Evolutionary conservation across 2,329 filamentous ascomycete genomes (phyloP), one percentile per base, ranked within the genome.

Genomic region (Verticillium nonalfalfae): DNA sequence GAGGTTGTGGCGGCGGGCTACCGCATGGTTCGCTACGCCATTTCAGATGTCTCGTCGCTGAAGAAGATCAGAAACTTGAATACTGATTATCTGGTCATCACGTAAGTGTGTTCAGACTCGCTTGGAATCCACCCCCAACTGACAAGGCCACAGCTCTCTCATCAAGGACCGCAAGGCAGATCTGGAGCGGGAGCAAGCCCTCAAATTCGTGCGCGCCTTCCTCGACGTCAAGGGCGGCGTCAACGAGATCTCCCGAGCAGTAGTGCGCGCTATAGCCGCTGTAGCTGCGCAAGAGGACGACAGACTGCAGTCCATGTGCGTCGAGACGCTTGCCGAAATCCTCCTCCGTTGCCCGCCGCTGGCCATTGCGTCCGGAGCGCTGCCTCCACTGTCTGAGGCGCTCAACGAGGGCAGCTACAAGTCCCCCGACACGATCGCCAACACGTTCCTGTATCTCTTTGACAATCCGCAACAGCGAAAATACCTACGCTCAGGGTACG

Each of bases 151-250:
- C 61, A 85, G 83, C 63, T 98, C 95, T 1, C 79, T 99, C 38
- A 92, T 96, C 66, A 98, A 98, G 72, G 95, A 98, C 73, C 90
- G 90, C 70, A 98, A 97, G 74, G 91, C 94, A n/a, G 93, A 94
- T 68, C 91, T 99, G 18, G 95, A 99, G 77, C 86, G 96, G 60
- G 95, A 99, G 74, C 95, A 99, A 75, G 95, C 95, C 13, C 80
- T 99, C 69, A 99, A 99, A 73, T 97, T 99, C 72, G 89, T 98
- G 33, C 87, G 95, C 62, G 91, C 93, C 10, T 99, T 99, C 70
- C 79, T 99, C 2, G 95, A 99, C 71, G 92, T 98, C 66, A 97
- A 97, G 71, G 91, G 93, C 65, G 95, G 95, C 11, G 88, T 96
- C 9, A 84, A 86, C 65, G 94, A 99, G 72, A 84, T 99, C 39